phyloP scores from a whole-genome alignment of 352 stramenopile genomes.

The Globisporangium acanthophoron region DNA sequence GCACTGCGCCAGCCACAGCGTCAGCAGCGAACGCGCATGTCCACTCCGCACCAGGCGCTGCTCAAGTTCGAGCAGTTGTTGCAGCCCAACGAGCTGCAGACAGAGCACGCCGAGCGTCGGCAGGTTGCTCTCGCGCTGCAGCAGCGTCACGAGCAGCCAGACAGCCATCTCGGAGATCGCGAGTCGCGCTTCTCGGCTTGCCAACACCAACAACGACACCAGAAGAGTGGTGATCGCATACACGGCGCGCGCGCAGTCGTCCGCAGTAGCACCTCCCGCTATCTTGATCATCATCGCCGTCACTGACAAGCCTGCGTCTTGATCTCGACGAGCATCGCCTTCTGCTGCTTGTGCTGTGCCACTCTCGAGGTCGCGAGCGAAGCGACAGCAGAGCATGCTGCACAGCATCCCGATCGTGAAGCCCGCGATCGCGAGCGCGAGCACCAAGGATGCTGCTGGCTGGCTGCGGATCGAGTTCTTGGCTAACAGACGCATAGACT shows the following conservation, averaged over 20 bases:
- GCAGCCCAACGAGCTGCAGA: slow-evolving; percentile 33
- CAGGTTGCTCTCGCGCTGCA: slow-evolving; percentile 61
- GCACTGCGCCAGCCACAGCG: slow-evolving; percentile 50
- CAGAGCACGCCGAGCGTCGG: slow-evolving; percentile 50
- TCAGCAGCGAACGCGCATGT: slow-evolving; percentile 19
- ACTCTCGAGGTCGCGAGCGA: slow-evolving; percentile 6
- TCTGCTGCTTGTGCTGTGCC: background rate
- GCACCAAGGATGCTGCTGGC: background rate
- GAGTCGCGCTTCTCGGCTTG: slow-evolving; percentile 7
- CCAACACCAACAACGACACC: slow-evolving; percentile 7
- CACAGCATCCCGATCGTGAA: slow-evolving; percentile 26
- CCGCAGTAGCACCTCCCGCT: slow-evolving; percentile 12
- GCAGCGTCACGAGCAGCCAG: slow-evolving; percentile 53
- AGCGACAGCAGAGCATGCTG: slow-evolving; percentile 14
- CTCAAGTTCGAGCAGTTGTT: slow-evolving; percentile 17
- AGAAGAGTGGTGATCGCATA: slow-evolving; percentile 24
- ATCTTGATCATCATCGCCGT: background rate
- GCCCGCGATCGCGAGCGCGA: slow-evolving; percentile 4
- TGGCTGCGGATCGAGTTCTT: slow-evolving; percentile 12
- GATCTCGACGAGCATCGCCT: background rate
- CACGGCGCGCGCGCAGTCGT: slow-evolving; percentile 42
- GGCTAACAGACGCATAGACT: slow-evolving; percentile 4
- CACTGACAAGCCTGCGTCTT: background rate
- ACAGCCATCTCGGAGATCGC: slow-evolving; percentile 38
- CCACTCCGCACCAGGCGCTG: slow-evolving; percentile 6